Conservation (phyloP, 495 filamentous ascomycete species). For the Lineolata rhizophorae region DNA sequence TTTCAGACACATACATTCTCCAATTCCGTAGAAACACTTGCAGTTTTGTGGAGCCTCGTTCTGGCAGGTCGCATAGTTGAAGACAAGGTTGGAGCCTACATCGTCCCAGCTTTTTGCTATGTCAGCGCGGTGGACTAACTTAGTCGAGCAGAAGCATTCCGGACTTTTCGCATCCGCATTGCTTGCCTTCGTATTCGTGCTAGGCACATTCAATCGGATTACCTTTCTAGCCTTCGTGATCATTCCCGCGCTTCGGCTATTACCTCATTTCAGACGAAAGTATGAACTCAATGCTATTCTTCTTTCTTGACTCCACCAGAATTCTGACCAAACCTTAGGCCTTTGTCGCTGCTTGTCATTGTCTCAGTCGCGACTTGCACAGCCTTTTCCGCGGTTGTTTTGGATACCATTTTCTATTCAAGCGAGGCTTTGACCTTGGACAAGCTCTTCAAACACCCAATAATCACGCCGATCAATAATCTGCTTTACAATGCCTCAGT, state of each 20-base stretch:
- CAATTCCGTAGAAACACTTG: conserved; percentile 84
- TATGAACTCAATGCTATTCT: conserved; percentile 15
- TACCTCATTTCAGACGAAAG: conserved; percentile 71
- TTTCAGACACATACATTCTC: conserved; percentile 98
- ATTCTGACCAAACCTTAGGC: conserved; percentile 25
- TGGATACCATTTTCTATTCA: conserved; percentile 68
- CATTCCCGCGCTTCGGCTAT: conserved; percentile 53
- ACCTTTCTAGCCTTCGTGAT: conserved; percentile 87
- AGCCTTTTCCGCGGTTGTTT: conserved; percentile 44
- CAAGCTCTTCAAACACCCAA: conserved; percentile 28
- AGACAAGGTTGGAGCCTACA: conserved; percentile 40
- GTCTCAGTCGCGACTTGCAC: conserved; percentile 36
- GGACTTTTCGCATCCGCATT: conserved; percentile 52
- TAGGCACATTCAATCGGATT: conserved; percentile 85
- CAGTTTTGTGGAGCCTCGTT: conserved; percentile 79
- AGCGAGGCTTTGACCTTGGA: conserved; percentile 31
- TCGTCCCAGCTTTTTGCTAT: neutral
- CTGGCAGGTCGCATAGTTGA: conserved; percentile 65
- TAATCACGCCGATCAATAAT: conserved; percentile 83
- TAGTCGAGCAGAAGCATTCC: conserved; percentile 34
- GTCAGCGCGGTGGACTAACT: conserved; percentile 3
- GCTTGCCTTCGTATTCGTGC: conserved; percentile 58
- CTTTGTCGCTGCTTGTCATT: conserved; percentile 41
- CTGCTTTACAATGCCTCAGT: conserved; percentile 62
- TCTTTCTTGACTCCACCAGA: too few relatives aligned